phyloP scores from a whole-genome alignment of 2,329 filamentous ascomycete genomes.

The Alternaria brassicae region DNA sequence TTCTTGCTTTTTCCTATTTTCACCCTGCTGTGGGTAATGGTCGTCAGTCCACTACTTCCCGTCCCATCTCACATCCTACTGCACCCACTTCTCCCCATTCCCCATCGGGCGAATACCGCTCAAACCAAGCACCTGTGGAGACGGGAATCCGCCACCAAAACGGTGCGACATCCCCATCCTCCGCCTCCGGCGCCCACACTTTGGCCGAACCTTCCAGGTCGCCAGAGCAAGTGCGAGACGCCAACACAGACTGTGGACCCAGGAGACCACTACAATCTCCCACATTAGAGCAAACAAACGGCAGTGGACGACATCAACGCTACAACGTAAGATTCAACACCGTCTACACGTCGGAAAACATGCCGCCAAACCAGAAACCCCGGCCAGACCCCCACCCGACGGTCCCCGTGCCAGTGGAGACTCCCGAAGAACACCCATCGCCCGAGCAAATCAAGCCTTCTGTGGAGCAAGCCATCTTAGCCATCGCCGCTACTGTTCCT shows the following conservation, averaged over 20 bases:
- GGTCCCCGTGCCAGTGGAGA: conserved; percentile 7
- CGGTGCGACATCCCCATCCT: conserved; percentile 15
- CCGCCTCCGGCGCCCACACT: conserved; percentile 1
- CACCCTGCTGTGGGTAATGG: conserved; percentile 10
- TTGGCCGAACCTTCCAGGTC: conserved; percentile 15
- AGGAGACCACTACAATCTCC: conserved; percentile 17
- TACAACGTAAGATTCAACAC: conserved; percentile 39
- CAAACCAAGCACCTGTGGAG: conserved; percentile 11
- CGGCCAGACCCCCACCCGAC: conserved; percentile 24
- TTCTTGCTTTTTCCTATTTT: conserved; percentile 19
- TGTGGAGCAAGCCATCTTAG: conserved; percentile 14
- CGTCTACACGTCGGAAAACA: conserved; percentile 24
- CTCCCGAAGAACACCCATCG: conserved; percentile 13
- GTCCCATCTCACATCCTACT: conserved; percentile 11
- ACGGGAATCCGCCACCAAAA: conserved; percentile 4
- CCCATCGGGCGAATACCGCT: conserved; percentile 6
- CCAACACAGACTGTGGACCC: conserved; percentile 10
- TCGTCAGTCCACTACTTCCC: conserved; percentile 19
- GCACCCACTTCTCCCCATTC: conserved; percentile 17
- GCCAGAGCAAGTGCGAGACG: conserved; percentile 19
- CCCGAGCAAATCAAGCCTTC: conserved; percentile 13
- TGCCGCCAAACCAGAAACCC: conserved; percentile 27
- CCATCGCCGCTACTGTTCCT: conserved; percentile 1
- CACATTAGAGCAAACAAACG: conserved; percentile 18
- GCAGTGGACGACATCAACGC: conserved; percentile 26